Base-by-base conservation (phyloP, 1,284 basidiomycete genomes). In the Melampsora abietis-canadensis region DNA sequence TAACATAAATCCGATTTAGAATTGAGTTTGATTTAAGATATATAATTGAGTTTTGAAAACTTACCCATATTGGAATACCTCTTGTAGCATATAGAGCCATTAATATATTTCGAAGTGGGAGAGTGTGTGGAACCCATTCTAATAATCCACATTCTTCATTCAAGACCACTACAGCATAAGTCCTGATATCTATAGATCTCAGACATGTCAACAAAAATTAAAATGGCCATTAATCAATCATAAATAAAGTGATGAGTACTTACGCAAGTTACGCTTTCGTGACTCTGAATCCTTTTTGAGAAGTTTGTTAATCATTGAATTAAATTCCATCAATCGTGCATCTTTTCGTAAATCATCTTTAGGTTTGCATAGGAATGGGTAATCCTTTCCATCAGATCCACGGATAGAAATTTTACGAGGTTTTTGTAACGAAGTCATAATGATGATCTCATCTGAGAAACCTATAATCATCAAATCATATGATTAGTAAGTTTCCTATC, bases 341-440 rank as follows among this genome's bases (percentile, higher is more conserved):
- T 99, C 96, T 83, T 99, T 99, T 61, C 96, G 87, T 61, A 99
- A 85, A 82, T 99, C 96, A 81, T 99, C 96, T 82, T 94, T 94
- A 1, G 96, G 95, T 82, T 99, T 99, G 78, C 92, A 94, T 17
- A 99, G 85, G 85, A 98, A 98, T 80, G 89, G 90, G 83, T 98
- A 98, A 1, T 85, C 84, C 76, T 88, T 87, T 2, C 93, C 94
- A 79, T 98, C 88, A 75, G 88, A 90, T 0, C 92, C 94, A 31
- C 84, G 83, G 69, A 98, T 90, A 0, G 89, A 89, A 76, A 99
- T 88, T 83, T 97, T 98, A 78, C 93, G 89, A 2, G 96, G 96
- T 79, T 89, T 91, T 62, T 94, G 92, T 24, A 98, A 84, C 12
- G 96, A 97, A 34, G 85, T 87, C 95, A 99, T 98, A 78, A 99